Evolutionary conservation across 1,284 basidiomycete genomes (phyloP).

Genomic region (Cerrena zonata): DNA sequence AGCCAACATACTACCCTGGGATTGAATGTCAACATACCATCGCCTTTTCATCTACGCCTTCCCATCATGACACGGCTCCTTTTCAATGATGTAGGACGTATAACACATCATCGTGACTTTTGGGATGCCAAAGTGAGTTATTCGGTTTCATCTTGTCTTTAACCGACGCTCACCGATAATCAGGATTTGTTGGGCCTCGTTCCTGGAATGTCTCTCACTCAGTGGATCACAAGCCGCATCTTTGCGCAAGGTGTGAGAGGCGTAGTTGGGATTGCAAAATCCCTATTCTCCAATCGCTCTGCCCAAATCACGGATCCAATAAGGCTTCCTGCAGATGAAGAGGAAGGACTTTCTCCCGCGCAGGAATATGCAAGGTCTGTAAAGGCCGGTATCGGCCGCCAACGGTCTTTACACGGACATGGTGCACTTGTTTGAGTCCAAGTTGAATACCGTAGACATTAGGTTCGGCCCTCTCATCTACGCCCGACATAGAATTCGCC

Average conservation of each 20-base stretch:
- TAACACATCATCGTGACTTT: conserved; percentile 68
- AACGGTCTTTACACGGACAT: background rate
- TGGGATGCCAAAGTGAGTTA: conserved; percentile 51
- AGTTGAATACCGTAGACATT: too few relatives aligned
- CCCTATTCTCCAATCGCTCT: conserved; percentile 15
- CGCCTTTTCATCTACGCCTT: conserved; percentile 64
- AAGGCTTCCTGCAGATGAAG: conserved; percentile 16
- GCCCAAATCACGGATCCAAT: background rate
- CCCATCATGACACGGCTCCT: conserved; percentile 62
- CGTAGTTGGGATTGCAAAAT: conserved; percentile 22
- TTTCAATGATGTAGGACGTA: conserved; percentile 70
- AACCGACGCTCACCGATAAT: conserved; percentile 11
- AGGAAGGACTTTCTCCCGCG: conserved; percentile 17
- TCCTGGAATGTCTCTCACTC: conserved; percentile 57
- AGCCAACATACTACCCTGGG: conserved; percentile 30
- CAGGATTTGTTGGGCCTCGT: conserved; percentile 63
- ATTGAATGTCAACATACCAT: conserved; percentile 50
- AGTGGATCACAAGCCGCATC: conserved; percentile 61
- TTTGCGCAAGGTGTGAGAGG: conserved; percentile 47
- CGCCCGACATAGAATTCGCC: too few relatives aligned
- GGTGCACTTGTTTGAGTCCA: background rate
- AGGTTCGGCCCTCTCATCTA: too few relatives aligned
- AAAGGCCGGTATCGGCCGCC: background rate
- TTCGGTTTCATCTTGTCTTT: background rate
- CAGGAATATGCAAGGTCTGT: conserved; percentile 13